Percentiles rank a stretch among this genome's conserved stretches.
phyloP scores from a whole-genome alignment of 2,329 filamentous ascomycete species.

The Penicillium capsulatum region DNA sequence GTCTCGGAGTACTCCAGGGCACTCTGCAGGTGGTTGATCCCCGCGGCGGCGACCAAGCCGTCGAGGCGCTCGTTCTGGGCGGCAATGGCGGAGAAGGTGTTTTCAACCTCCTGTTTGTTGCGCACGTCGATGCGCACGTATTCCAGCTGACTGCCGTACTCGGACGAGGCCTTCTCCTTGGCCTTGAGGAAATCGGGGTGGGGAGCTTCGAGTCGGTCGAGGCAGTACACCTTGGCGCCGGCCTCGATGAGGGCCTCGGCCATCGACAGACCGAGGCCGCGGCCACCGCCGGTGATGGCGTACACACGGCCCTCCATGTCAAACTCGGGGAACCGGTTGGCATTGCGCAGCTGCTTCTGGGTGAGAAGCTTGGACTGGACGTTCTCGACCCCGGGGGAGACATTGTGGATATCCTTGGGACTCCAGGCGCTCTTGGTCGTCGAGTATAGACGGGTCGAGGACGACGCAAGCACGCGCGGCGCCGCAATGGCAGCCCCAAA shows the following conservation, averaged over 20 bases:
- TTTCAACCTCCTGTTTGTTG: constrained; percentile 35
- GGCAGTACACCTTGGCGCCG: constrained; percentile 48
- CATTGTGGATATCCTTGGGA: constrained; percentile 14
- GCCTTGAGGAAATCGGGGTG: constrained; percentile 42
- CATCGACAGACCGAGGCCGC: constrained; percentile 45
- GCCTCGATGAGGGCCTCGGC: constrained; percentile 48
- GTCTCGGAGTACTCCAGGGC: constrained; percentile 42
- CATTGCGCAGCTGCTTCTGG: constrained; percentile 19
- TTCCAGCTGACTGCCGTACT: constrained; percentile 41
- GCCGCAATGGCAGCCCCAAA: constrained; percentile 7
- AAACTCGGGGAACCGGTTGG: constrained; percentile 41
- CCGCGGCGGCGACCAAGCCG: constrained; percentile 42
- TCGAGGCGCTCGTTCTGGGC: constrained; percentile 36
- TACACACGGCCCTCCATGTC: constrained; percentile 41
- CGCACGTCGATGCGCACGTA: constrained; percentile 49
- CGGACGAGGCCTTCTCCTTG: constrained; percentile 32
- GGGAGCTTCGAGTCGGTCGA: constrained; percentile 46
- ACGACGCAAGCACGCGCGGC: constrained; percentile 6
- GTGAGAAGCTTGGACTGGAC: constrained; percentile 32
- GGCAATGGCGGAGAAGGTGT: constrained; percentile 35
- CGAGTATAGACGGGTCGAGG: constrained; percentile 19
- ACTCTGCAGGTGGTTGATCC: constrained; percentile 41
- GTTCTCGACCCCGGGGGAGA: constrained; percentile 23
- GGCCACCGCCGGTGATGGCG: constrained; percentile 43
- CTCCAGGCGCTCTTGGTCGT: constrained; percentile 15